Evolutionary conservation across 208 protist genomes (phyloP).

Genomic region (Novymonas esmeraldas): DNA sequence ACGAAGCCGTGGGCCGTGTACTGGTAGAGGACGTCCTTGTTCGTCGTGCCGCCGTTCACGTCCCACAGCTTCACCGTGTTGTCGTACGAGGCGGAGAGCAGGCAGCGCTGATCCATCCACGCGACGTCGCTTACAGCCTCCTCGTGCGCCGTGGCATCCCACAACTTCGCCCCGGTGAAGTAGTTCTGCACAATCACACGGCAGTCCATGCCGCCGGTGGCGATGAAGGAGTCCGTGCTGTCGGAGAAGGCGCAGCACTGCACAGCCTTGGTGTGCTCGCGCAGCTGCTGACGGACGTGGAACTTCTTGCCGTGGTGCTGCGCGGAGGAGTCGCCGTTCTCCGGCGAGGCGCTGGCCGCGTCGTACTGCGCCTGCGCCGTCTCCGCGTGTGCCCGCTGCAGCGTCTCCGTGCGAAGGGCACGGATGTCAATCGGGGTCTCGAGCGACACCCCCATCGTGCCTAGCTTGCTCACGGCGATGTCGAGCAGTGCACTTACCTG

Average conservation of each 20-base stretch:
- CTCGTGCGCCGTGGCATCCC: conserved; percentile 67
- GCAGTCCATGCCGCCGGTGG: conserved; percentile 79
- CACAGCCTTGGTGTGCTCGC: conserved; percentile 82
- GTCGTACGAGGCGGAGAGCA: conserved; percentile 88
- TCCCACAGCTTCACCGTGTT: conserved; percentile 89
- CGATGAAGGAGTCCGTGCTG: conserved; percentile 64
- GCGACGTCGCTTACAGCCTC: conserved; percentile 76
- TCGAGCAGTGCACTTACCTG: conserved; percentile 80
- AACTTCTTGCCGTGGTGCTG: conserved; percentile 46
- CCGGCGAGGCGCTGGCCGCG: conserved; percentile 19
- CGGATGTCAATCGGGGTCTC: conserved; percentile 83
- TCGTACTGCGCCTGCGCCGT: conserved; percentile 29
- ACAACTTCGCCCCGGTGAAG: conserved; percentile 67
- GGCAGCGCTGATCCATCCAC: conserved; percentile 74
- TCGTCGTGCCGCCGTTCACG: conserved; percentile 40
- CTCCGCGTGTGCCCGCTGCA: conserved; percentile 37
- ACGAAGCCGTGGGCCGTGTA: conserved; percentile 76
- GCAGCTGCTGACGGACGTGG: conserved; percentile 67
- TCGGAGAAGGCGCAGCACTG: conserved; percentile 81
- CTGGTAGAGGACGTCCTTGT: conserved; percentile 50
- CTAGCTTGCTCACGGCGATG: conserved; percentile 85
- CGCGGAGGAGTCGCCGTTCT: conserved; percentile 15
- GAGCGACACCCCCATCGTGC: conserved; percentile 66
- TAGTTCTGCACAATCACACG: conserved; percentile 84
- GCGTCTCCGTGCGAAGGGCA: conserved; percentile 59